phyloP scores from a whole-genome alignment of 75 land plant species.

The Picea sitchensis region DNA sequence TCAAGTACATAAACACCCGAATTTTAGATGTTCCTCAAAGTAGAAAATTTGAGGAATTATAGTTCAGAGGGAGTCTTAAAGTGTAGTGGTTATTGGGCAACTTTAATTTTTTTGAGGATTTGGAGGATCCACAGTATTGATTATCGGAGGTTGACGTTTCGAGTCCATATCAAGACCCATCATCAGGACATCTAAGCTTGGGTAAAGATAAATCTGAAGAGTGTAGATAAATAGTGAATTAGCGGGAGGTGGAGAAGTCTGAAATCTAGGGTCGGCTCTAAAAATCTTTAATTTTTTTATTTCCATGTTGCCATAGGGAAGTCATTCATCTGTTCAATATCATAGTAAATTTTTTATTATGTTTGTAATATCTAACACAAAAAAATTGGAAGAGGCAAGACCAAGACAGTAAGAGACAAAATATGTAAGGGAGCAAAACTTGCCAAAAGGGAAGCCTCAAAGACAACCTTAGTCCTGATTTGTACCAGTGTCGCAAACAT shows the following conservation, averaged over 20 bases:
- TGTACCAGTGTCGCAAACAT: background rate
- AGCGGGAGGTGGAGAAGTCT: too few relatives aligned
- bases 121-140: too few relatives aligned
- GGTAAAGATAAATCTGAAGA: too few relatives aligned
- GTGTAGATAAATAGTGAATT: too few relatives aligned
- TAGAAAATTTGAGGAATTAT: too few relatives aligned
- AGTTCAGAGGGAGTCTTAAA: background rate
- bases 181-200: too few relatives aligned
- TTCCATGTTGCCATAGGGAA: background rate
- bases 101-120: background rate
- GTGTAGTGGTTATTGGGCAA: background rate
- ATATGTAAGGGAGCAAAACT: background rate
- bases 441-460: background rate
- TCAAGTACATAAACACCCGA: too few relatives aligned
- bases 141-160: too few relatives aligned
- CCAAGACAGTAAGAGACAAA: background rate
- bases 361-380: background rate
- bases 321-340: background rate
- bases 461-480: background rate
- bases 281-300: too few relatives aligned
- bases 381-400: background rate
- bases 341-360: background rate
- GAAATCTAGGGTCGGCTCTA: too few relatives aligned
- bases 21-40: too few relatives aligned
- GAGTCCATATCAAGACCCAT: too few relatives aligned